phyloP scores from a whole-genome alignment of 345 rosid species.

The Salix koriyanagi region DNA sequence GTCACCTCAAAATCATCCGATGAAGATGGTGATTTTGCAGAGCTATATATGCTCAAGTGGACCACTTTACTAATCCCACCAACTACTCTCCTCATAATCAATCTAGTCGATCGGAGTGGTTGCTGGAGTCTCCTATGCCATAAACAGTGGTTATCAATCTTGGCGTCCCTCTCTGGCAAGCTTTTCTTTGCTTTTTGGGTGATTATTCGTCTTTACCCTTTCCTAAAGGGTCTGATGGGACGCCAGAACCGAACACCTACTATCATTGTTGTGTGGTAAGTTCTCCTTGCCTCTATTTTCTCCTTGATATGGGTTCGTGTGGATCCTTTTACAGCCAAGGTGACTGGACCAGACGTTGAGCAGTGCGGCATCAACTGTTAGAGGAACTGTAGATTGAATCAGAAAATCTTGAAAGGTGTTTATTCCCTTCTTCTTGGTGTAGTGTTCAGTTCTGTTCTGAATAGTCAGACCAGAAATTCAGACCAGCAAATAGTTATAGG shows the following conservation, averaged over 20 bases:
- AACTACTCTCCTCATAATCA: conserved; percentile 16
- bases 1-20: conserved; percentile 30
- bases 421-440: background rate
- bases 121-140: conserved; percentile 38
- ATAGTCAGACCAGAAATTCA: background rate
- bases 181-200: conserved; percentile 45
- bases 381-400: conserved; percentile 1
- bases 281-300: conserved; percentile 44
- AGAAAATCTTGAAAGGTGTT: conserved; percentile 16
- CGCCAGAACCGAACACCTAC: conserved; percentile 38
- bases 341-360: conserved; percentile 34
- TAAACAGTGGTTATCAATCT: conserved; percentile 36
- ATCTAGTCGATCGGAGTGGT: conserved; percentile 36
- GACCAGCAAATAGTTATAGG: background rate
- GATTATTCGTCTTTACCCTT: conserved; percentile 42
- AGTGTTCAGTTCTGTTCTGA: background rate
- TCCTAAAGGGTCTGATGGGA: conserved; percentile 44
- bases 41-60: conserved; percentile 43
- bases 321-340: conserved; percentile 38
- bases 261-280: conserved; percentile 41
- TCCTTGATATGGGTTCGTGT: conserved; percentile 38
- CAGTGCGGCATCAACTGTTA: conserved; percentile 48
- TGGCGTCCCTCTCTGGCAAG: conserved; percentile 46
- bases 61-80: conserved; percentile 42
- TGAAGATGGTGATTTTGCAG: conserved; percentile 28